Conservation (phyloP, 495 filamentous ascomycete genomes). For the Xylaria sp. region DNA sequence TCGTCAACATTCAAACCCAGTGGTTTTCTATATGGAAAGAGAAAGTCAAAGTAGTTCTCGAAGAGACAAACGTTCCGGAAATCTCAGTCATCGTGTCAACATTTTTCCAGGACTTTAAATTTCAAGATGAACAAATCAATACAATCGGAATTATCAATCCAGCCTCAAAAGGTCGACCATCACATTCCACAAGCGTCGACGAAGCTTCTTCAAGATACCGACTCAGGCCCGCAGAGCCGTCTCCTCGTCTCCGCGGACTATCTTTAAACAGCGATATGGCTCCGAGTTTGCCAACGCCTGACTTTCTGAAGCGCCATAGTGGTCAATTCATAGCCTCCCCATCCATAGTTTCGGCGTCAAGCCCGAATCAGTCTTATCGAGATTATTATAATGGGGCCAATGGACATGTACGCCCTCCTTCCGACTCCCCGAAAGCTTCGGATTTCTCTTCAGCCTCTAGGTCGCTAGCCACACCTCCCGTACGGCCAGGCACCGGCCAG, state of each 20-base stretch:
- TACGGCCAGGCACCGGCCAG: conserved; percentile 58
- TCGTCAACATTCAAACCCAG: conserved; percentile 77
- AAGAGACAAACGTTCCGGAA: conserved; percentile 67
- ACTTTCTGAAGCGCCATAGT: conserved; percentile 63
- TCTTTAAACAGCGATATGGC: conserved; percentile 71
- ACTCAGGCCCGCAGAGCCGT: conserved; percentile 47
- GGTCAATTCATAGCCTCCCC: conserved; percentile 63
- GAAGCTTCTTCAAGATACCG: conserved; percentile 51
- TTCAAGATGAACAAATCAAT: conserved; percentile 60
- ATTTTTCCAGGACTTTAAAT: conserved; percentile 75
- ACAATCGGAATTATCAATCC: conserved; percentile 58
- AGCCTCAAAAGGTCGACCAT: conserved; percentile 48
- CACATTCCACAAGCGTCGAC: conserved; percentile 55
- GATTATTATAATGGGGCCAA: conserved; percentile 54
- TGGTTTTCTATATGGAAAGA: conserved; percentile 83
- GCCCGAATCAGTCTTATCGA: conserved; percentile 58
- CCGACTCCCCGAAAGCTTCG: conserved; percentile 52
- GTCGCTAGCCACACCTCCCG: conserved; percentile 36
- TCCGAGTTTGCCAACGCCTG: conserved; percentile 64
- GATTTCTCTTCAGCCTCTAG: conserved; percentile 48
- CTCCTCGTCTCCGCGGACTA: conserved; percentile 56
- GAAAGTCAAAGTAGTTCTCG: conserved; percentile 78
- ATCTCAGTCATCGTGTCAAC: conserved; percentile 70
- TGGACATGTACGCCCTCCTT: conserved; percentile 45
- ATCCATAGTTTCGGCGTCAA: conserved; percentile 50